Conservation (phyloP, 129 eudicot genomes). For the carrot (Daucus carota) region DH1_v3.0 NC_030381.2:21262001-21262500, state of each 20-base stretch:
- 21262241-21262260: conserved; percentile 83
- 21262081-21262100: conserved; percentile 73
- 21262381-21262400: conserved; percentile 91
- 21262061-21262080: conserved; percentile 99
- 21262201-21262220: conserved; percentile 92
- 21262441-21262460: conserved; percentile 80
- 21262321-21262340: conserved; percentile 84
- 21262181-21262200: conserved; percentile 18
- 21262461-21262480: conserved; percentile 80
- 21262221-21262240: conserved; percentile 91
- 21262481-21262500: conserved; percentile 55
- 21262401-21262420: conserved; percentile 72
- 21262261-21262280: conserved; percentile 68
- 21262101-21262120: conserved; percentile 85
- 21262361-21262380: conserved; percentile 94
- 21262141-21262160: background rate
- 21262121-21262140: conserved; percentile 64
- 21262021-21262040: conserved; percentile 87
- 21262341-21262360: conserved; percentile 93
- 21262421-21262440: conserved; percentile 82
- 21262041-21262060: conserved; percentile 88
- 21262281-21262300: conserved; percentile 93
- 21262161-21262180: background rate
- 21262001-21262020: conserved; percentile 83
- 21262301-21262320: conserved; percentile 76